Conservation (phyloP, 176 grass and related monocot genomes). For the Oryza longistaminata region DNA sequence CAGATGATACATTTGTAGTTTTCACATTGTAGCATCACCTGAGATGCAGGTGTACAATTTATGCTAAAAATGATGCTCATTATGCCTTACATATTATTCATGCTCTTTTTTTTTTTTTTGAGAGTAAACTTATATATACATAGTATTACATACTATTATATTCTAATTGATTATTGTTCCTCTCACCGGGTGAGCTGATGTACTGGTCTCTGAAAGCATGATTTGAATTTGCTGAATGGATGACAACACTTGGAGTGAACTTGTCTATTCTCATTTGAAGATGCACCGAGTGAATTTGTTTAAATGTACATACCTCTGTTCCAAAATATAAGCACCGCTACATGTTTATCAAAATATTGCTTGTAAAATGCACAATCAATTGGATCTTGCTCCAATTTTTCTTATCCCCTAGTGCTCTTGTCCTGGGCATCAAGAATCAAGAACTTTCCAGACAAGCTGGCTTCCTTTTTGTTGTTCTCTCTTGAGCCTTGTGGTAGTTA, state of each 20-base stretch:
- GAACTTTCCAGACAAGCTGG: not conserved
- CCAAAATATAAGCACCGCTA: no score
- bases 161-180: not conserved
- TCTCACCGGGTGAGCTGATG: not conserved
- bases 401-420: no score
- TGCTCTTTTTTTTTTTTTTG: not conserved
- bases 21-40: slow-evolving; percentile 23
- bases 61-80: not conserved
- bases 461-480: not conserved
- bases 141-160: no score
- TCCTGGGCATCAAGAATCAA: not conserved
- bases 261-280: not conserved
- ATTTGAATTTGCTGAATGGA: not conserved
- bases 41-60: not conserved
- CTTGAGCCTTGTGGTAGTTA: slow-evolving; percentile 2
- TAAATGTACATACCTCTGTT: not conserved
- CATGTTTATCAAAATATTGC: no score
- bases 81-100: not conserved
- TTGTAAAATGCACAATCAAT: not conserved
- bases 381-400: no score
- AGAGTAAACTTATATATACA: not conserved
- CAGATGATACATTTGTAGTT: not conserved
- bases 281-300: not conserved
- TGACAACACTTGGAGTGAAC: not conserved
- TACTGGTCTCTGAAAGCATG: not conserved